Base-by-base conservation (phyloP, 2,329 filamentous ascomycete genomes). In the Huntiella abstrusa region DNA sequence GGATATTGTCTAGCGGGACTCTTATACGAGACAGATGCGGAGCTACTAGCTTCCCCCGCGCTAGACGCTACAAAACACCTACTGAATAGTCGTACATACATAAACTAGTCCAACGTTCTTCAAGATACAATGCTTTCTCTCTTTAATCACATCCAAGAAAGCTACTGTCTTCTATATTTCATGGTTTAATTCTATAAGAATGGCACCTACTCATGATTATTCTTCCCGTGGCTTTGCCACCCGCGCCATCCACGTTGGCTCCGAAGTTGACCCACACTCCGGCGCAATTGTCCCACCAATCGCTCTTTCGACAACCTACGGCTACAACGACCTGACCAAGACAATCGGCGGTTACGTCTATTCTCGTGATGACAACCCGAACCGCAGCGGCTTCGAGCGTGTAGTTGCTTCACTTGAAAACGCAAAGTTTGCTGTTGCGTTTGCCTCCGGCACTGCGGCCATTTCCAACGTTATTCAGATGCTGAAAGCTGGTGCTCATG, bases 211-310 rank as follows among this genome's bases (percentile, higher is more conserved):
- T 45, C 42, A 51, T 51, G 49, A 46, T 51, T 57, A 57, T 48
- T 53, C 33, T 19, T 36, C 78, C 34, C 79, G 85, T 61, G 70
- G 75, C 52, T 96, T 98, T 64, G 91, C 85, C 51, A 98, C 91
- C 41, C 74, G 92, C 52, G 91, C 91, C 48, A 91, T 98, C 16
- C 91, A 98, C 64, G 86, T 87, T 52, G 91, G 91, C 51, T 75
- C 85, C 39, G 84, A 84, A 56, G 83, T 91, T 61, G 91, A 98
- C 65, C 83, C 87, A 41, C 68, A 75, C 36, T 96, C 88, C 17
- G 91, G 91, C 52, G 91, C 91, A 54, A 91, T 98, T 56, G 98
- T 98, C 60, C 85, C 88, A 64, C 67, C 91, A 55, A 95, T 98
- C 61, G 95, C 88, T 7, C 76, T 98, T 17, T 94, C 87, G 16